Conservation (phyloP, 2,329 filamentous ascomycete genomes). For the Akanthomyces muscarius region DNA sequence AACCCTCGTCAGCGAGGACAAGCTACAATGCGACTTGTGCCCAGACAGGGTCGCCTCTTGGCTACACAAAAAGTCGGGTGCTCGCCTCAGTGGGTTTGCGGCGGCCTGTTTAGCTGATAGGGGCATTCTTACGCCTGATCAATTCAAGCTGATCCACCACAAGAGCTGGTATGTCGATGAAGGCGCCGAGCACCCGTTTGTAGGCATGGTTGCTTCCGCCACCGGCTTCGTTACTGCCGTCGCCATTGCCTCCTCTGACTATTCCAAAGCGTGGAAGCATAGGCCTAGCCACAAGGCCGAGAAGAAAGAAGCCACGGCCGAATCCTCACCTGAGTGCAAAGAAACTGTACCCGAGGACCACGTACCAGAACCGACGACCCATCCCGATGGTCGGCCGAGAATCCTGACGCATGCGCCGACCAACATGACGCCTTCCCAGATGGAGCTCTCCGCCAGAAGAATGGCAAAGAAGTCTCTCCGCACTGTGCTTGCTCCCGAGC, state of each 20-base stretch:
- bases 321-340: not conserved
- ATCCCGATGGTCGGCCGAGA: not conserved
- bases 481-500: conserved; percentile 46
- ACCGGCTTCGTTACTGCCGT: conserved; percentile 63
- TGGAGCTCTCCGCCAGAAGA: conserved; percentile 28
- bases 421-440: conserved; percentile 24
- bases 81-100: conserved; percentile 58
- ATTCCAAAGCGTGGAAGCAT: conserved; percentile 20
- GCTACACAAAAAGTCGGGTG: conserved; percentile 55
- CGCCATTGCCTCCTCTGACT: conserved; percentile 45
- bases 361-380: not conserved
- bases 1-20: conserved; percentile 46
- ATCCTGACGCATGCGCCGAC: not conserved
- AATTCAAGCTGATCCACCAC: conserved; percentile 48
- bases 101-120: conserved; percentile 53
- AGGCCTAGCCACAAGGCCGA: not conserved
- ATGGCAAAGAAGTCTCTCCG: conserved; percentile 35
- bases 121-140: conserved; percentile 50
- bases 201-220: conserved; percentile 61
- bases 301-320: not conserved
- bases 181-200: conserved; percentile 61
- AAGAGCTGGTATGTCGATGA: conserved; percentile 61
- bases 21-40: conserved; percentile 54
- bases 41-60: conserved; percentile 58
- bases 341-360: not conserved